Evolutionary conservation across 257 asterid genomes (phyloP), one percentile per base, ranked within the genome.

Genomic region (Solanum sitiens): DNA sequence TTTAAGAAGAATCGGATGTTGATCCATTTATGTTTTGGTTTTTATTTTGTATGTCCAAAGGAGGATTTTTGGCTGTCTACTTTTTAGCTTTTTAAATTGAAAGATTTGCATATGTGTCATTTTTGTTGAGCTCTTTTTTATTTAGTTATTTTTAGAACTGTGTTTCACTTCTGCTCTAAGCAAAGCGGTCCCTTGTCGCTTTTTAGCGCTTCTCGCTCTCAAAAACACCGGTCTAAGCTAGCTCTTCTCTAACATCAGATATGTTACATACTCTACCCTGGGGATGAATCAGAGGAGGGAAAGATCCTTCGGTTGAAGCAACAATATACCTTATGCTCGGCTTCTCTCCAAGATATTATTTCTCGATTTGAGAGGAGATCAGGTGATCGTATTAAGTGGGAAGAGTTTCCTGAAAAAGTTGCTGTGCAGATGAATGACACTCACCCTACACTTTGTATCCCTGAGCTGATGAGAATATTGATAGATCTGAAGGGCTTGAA

Each of bases 391-490:
- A 90, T 90, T 72, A 94, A 89, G 87, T 95, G 98, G 98, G 96
- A 94, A 86, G 93, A 93, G 68, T 93, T 95, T 90, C 95, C 98
- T 83, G 97, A 94, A 90, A 95, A 95, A 91, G 98, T 94, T 88
- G 97, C 98, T 86, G 97, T 95, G 90, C 98, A 95, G 93, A 95
- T 94, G 98, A 95, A 95, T 86, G 98, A 95, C 86, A 95, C 98
- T 27, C 98, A 95, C 91, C 98, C 98, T 90, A 95, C 98, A 15
- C 94, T 95, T 47, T 95, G 97, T 87, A 95, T 94, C 72, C 98
- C 98, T 2, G 98, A 95, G 91, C 91, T 95, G 88, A 94, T 95
- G 93, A 94, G 98, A 89, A 93, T 94, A 86, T 93, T 95, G 92
- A 92, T 95, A 84, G 98, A 95, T 91, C 89, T 93, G 91, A 95